Evolutionary conservation across 1,284 basidiomycete genomes (phyloP).

Genomic region (Puccinia sorghi): DNA sequence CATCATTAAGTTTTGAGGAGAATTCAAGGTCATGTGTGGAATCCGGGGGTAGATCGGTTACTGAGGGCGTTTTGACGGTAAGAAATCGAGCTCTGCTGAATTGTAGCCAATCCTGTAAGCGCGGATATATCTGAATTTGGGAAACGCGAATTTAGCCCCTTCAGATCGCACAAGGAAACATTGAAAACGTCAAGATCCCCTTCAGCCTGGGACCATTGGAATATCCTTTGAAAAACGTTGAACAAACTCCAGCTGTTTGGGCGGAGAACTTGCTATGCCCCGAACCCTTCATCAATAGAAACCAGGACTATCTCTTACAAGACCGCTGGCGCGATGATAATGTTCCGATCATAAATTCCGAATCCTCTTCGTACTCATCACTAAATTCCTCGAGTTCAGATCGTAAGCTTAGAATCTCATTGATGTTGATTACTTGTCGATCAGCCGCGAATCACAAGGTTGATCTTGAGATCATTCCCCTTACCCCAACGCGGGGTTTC

Average conservation of each 20-base stretch:
- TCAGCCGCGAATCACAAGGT: neutral
- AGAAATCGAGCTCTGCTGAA: neutral
- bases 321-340: neutral
- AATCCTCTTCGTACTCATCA: constrained; percentile 8
- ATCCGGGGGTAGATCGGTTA: neutral
- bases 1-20: neutral
- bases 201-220: neutral
- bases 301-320: neutral
- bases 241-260: neutral
- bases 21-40: neutral
- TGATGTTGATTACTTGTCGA: neutral
- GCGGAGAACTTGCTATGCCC: neutral
- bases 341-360: neutral
- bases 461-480: neutral
- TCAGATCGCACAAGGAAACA: neutral
- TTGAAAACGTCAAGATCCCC: constrained; percentile 12
- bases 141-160: neutral
- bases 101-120: neutral
- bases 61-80: neutral
- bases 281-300: neutral
- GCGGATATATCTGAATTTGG: neutral
- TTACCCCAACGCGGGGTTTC: neutral
- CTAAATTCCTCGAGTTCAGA: constrained; percentile 21
- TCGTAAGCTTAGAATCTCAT: neutral
- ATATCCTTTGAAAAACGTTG: neutral